phyloP scores from a whole-genome alignment of 129 eudicot genomes.

The Glebionis coronaria region DNA sequence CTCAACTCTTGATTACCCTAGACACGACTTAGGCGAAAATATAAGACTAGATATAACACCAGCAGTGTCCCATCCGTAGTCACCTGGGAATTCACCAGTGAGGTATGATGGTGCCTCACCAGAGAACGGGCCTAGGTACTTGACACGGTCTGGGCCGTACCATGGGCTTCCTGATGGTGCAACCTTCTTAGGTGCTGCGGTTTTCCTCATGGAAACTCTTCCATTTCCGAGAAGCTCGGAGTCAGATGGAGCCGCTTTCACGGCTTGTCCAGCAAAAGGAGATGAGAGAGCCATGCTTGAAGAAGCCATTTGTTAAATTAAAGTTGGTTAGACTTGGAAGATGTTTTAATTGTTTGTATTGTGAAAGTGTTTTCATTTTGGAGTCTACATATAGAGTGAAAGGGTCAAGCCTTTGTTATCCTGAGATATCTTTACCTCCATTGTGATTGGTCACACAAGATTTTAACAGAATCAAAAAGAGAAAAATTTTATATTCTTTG shows the following conservation, averaged over 20 bases:
- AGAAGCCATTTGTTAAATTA: constrained; percentile 44
- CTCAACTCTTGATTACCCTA: no score
- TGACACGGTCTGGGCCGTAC: constrained; percentile 76
- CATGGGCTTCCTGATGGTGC: constrained; percentile 54
- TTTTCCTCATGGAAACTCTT: constrained; percentile 61
- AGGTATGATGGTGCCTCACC: constrained; percentile 75
- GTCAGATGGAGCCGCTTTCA: constrained; percentile 41
- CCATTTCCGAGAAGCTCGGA: constrained; percentile 39
- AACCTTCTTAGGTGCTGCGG: constrained; percentile 29
- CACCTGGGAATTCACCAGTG: constrained; percentile 77
- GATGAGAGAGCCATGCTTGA: constrained; percentile 69
- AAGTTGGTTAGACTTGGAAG: constrained; percentile 13
- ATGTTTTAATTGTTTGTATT: not conserved
- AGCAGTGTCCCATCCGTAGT: constrained; percentile 80
- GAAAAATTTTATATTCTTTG: no score
- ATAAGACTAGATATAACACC: no score
- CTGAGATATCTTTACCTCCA: constrained; percentile 29
- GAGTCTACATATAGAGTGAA: constrained; percentile 23
- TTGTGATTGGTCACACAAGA: constrained; percentile 32
- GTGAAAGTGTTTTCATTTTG: constrained; percentile 20
- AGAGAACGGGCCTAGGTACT: constrained; percentile 78
- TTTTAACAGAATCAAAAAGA: not conserved
- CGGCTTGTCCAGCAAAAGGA: constrained; percentile 52
- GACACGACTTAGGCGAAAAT: no score
- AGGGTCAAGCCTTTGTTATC: constrained; percentile 27